These are phyloP conservation scores for Nannizziopsis arthrosporioides DNA, from an alignment of 2,329 filamentous ascomycete genomes.

Conservation along the genomic window DNA sequence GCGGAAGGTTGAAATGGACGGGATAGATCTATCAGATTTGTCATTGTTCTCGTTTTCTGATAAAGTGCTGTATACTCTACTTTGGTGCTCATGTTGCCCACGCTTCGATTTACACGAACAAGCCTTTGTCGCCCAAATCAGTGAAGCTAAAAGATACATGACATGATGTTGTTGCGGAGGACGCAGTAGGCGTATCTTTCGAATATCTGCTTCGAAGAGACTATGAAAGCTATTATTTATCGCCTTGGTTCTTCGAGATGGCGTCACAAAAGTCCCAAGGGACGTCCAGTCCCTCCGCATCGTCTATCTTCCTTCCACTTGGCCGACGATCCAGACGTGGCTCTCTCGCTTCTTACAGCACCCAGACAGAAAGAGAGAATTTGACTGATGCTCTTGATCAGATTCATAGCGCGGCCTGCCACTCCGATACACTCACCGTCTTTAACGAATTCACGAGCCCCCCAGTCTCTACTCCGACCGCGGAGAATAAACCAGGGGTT, in stretches of 20 bases:
- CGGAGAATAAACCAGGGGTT: constrained; percentile 56
- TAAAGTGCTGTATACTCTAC: too few species aligned
- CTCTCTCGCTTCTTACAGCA: constrained; percentile 41
- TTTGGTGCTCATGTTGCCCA: too few species aligned
- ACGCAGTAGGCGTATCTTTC: too few species aligned
- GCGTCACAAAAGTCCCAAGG: constrained; percentile 29
- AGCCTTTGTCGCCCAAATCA: too few species aligned
- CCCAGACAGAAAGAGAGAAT: constrained; percentile 58
- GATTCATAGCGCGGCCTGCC: constrained; percentile 81
- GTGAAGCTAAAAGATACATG: too few species aligned
- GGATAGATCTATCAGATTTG: too few species aligned
- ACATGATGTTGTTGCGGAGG: background rate
- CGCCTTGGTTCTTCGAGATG: constrained; percentile 20
- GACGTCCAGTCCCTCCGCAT: constrained; percentile 34
- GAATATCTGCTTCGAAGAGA: too few species aligned
- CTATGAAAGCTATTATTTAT: background rate
- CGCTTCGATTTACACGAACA: too few species aligned
- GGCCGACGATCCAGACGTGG: constrained; percentile 32
- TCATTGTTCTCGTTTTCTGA: too few species aligned
- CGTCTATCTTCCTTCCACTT: constrained; percentile 35
- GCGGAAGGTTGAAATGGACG: too few species aligned
- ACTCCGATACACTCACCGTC: constrained; percentile 71
- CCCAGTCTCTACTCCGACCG: constrained; percentile 50
- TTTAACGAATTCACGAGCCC: constrained; percentile 75
- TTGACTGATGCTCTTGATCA: constrained; percentile 68